These are phyloP conservation scores for Candida saitoana DNA, from an alignment of 805 yeast genomes.

Conservation along the genomic window DNA sequence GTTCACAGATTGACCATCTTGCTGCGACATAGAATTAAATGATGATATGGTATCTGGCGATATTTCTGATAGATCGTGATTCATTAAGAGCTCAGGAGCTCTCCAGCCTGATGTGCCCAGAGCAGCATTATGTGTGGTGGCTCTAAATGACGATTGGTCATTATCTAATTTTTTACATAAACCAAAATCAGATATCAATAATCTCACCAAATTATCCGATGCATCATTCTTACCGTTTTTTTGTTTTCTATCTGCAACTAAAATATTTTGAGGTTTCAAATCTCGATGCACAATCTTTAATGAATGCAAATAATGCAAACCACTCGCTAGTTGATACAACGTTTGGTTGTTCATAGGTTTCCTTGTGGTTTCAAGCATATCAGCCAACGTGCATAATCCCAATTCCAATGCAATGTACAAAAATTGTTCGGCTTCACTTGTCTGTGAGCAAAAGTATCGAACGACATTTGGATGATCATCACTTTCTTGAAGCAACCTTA, in stretches of 20 bases:
- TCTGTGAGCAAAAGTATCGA: slow-evolving; percentile 89
- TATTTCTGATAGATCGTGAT: slow-evolving; percentile 34
- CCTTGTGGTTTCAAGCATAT: slow-evolving; percentile 59
- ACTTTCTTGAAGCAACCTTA: slow-evolving; percentile 80
- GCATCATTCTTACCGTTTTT: slow-evolving; percentile 10
- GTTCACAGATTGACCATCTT: slow-evolving; percentile 10
- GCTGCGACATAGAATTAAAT: slow-evolving; percentile 11
- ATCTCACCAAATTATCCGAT: slow-evolving; percentile 39
- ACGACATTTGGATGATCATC: slow-evolving; percentile 96
- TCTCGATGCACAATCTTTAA: slow-evolving; percentile 92
- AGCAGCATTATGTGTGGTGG: slow-evolving; percentile 88
- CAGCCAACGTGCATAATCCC: slow-evolving; percentile 86
- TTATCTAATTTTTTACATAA: slow-evolving; percentile 86
- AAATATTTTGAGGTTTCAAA: slow-evolving; percentile 88
- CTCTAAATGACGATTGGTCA: slow-evolving; percentile 90
- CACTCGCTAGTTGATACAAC: slow-evolving; percentile 73
- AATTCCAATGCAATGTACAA: slow-evolving; percentile 89
- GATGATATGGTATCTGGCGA: slow-evolving; percentile 37
- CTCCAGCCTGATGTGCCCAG: slow-evolving; percentile 96
- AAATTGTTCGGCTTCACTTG: slow-evolving; percentile 66
- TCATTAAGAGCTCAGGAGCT: slow-evolving; percentile 79
- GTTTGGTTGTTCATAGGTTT: slow-evolving; percentile 29
- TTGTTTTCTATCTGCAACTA: slow-evolving; percentile 69
- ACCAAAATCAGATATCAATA: slow-evolving; percentile 93
- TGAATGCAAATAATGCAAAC: slow-evolving; percentile 81